These are phyloP conservation scores for Fusarium armeniacum DNA, from an alignment of 2,329 filamentous ascomycete genomes.

Conservation along the genomic window DNA sequence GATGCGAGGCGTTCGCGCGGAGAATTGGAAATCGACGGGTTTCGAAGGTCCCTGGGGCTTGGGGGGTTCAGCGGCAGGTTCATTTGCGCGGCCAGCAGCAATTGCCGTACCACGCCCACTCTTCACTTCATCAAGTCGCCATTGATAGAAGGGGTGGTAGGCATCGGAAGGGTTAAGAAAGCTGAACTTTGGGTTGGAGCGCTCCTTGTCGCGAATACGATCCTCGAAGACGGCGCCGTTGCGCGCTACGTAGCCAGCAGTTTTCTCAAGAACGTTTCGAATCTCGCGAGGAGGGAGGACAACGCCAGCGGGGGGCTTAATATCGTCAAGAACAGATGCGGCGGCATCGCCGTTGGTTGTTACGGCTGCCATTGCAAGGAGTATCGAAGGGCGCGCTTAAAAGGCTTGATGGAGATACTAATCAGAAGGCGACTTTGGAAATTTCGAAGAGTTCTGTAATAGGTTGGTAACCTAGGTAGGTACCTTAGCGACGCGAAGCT, in stretches of 20 bases:
- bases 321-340: conserved; percentile 69
- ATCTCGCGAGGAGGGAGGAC: conserved; percentile 93
- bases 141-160: conserved; percentile 90
- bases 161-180: conserved; percentile 86
- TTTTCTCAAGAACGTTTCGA: conserved; percentile 89
- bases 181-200: conserved; percentile 88
- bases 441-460: conserved; percentile 43
- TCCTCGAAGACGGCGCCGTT: conserved; percentile 81
- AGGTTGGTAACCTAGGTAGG: background rate
- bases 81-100: conserved; percentile 79
- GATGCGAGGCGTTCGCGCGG: conserved; percentile 96
- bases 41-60: conserved; percentile 86
- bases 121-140: conserved; percentile 88
- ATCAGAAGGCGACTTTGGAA: conserved; percentile 37
- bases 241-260: conserved; percentile 87
- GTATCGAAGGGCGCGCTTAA: conserved; percentile 17
- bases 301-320: conserved; percentile 84
- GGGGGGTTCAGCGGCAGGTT: conserved; percentile 66
- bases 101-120: conserved; percentile 85
- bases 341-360: conserved; percentile 67
- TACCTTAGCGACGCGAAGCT: conserved; percentile 37
- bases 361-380: conserved; percentile 52
- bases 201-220: conserved; percentile 87
- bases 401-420: conserved; percentile 28
- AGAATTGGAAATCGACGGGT: conserved; percentile 91